Evolutionary conservation across 176 grass and related monocot species (phyloP), one percentile per base, ranked within the genome.

Genomic region (Avena eriantha): DNA sequence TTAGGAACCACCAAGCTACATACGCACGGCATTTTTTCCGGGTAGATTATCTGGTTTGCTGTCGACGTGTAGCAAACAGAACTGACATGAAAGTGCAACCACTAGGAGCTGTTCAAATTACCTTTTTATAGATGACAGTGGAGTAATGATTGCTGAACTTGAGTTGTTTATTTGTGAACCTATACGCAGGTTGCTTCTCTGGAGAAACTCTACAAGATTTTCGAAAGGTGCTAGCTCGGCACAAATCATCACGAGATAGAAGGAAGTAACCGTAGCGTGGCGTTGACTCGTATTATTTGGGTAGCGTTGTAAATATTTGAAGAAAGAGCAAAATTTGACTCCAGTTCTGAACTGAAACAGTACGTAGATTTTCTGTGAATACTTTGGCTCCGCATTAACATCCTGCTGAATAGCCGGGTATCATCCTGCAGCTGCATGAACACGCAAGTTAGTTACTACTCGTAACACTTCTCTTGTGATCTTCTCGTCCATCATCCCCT

Each of bases 181-280:
- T 77, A 29, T 54, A 60, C 79, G 71, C 87, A 98, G 96, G 85
- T 98, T 81, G 92, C 88, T 76, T 96, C 96, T 68, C 71, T 98
- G 71, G 93, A 98, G 69, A 95, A 95, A 23, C 91, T 98, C 43
- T 98, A 98, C 86, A 94, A 70, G 90, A 92, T 98, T 79, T 98
- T 98, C 73, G 96, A 98, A 75, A 92, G 93, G 82, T 98, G 96
- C 89, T 98, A 90, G 66, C 69, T 36, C 16, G 23, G 2, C 36
- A 45, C 29, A 3, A 14, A 34, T 61, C 22, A 22, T 59, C 13
- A 34, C 46, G 33, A 54, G 11, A 59, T 48, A 76, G n/a, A 75
- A 22, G 11, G 60, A 23, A 15, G 54, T 21, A 56, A 49, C 21
- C 7, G 8, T 4, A 22, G 56, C 8, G 8, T n/a, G 10, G 3